Evolutionary conservation across 805 yeast species (phyloP), one percentile per base, ranked within the genome.

Genomic region (Teunomyces pallodes): DNA sequence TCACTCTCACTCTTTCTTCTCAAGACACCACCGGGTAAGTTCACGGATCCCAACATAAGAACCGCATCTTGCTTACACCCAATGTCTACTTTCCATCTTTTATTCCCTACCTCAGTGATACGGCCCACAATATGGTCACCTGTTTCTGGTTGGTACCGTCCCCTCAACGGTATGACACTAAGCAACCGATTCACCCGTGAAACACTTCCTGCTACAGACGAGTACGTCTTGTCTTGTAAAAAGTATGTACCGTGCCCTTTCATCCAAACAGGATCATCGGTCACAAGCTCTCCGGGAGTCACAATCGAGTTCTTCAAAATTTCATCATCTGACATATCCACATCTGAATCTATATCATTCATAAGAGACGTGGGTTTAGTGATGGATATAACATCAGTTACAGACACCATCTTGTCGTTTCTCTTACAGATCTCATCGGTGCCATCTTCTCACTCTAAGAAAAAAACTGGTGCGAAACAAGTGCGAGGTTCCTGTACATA

Each of bases 201-300:
- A 4, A 94, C 84, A 9, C 84, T 83, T 4, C 99, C 99, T 0
- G 97, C 97, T 5, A 92, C 96, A 0, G 97, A 86, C 2, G 96
- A 86, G 64, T 81, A 90, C 0, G 97, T 90, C 56, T 78, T 74
- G 54, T 85, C 86, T 30, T 82, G 83, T 35, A 86, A 69, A 55
- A 84, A 81, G 64, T 90, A 94, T 0, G 98, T 94, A 5, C 99
- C 99, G 62, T 92, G 99, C 28, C 99, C 99, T 61, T 96, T 81
- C 99, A 94, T 94, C 97, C 98, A 94, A 2, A 85, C 79, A 5
- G 96, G 88, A 60, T 94, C 98, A 56, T 88, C 94, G 0, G 98
- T 94, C n/a, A 94, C 87, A 44, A 91, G 70, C 64, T 94, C 97
- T 8, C 99, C 99, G 0, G 99, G 99, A 1, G 97, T 90, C 14